Conservation (phyloP, 768 basidiomycete genomes). For the Mycena filopes region DNA sequence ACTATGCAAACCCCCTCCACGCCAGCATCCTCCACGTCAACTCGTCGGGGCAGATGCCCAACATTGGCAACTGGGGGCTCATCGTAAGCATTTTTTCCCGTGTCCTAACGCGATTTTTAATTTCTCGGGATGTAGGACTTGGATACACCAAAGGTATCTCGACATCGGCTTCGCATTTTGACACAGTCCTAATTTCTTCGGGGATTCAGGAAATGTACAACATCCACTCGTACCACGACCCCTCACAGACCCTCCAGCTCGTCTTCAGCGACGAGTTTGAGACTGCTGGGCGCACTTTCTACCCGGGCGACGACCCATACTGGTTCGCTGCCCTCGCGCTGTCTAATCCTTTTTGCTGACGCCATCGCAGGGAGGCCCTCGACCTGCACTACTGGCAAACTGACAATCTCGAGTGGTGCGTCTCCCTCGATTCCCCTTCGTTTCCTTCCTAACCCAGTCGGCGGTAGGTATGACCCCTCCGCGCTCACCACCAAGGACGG, state of each 20-base stretch:
- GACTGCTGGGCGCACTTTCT: conserved; percentile 74
- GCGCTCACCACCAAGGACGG: conserved; percentile 76
- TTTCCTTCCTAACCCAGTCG: no score
- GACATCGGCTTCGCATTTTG: not conserved
- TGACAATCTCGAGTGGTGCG: conserved; percentile 44
- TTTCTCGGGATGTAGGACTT: no score
- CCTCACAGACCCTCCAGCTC: conserved; percentile 52
- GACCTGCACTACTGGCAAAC: conserved; percentile 78
- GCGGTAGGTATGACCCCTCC: conserved; percentile 72
- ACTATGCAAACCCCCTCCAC: conserved; percentile 8
- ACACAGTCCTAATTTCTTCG: not conserved
- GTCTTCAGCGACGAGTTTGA: conserved; percentile 91
- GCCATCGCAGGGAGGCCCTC: conserved; percentile 51
- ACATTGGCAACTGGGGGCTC: conserved; percentile 54
- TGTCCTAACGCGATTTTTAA: no score
- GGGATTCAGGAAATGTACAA: conserved; percentile 46
- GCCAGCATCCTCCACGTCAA: conserved; percentile 9
- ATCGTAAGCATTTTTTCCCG: conserved; percentile 45
- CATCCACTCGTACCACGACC: conserved; percentile 50
- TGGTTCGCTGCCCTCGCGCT: conserved; percentile 39
- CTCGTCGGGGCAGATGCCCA: conserved; percentile 20
- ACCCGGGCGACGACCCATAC: conserved; percentile 75
- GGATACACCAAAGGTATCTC: conserved; percentile 3
- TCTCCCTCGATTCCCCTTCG: conserved; percentile 11
- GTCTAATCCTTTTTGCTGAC: not conserved